These are phyloP conservation scores for Candida orba DNA, from an alignment of 805 yeast species.

Conservation along the genomic window DNA sequence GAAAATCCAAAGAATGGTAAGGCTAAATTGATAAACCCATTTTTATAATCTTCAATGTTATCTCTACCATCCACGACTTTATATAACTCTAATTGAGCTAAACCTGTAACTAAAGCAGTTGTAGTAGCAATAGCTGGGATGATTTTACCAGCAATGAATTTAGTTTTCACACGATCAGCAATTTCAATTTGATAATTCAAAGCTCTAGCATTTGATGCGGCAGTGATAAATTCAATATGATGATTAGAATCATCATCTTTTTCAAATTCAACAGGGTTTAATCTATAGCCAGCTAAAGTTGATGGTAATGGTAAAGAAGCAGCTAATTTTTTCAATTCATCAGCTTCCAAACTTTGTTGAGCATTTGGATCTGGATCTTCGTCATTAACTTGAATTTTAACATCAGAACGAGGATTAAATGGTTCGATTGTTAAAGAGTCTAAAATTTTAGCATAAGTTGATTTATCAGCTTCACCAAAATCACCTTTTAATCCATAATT, in stretches of 20 bases:
- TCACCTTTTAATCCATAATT: conserved; percentile 86
- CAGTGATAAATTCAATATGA: conserved; percentile 92
- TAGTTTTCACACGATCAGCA: conserved; percentile 85
- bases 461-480: conserved; percentile 40
- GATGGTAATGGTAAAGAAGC: conserved; percentile 84
- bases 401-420: conserved; percentile 67
- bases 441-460: conserved; percentile 47
- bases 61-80: conserved; percentile 75
- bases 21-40: conserved; percentile 88
- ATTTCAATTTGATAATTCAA: conserved; percentile 81
- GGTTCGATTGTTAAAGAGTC: conserved; percentile 44
- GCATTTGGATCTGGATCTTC: conserved; percentile 86
- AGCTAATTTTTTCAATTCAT: conserved; percentile 61
- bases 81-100: conserved; percentile 85
- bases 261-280: conserved; percentile 89
- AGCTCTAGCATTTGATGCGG: conserved; percentile 96
- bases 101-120: conserved; percentile 94
- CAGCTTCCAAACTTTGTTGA: conserved; percentile 42
- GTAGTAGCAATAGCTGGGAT: conserved; percentile 99
- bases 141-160: conserved; percentile 96
- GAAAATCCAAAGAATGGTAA: conserved; percentile 95
- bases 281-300: conserved; percentile 78
- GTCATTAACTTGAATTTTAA: conserved; percentile 78
- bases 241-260: conserved; percentile 96
- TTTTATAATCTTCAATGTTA: conserved; percentile 79